phyloP scores from a whole-genome alignment of 2,329 filamentous ascomycete species.

The Neonectria ditissima region DNA sequence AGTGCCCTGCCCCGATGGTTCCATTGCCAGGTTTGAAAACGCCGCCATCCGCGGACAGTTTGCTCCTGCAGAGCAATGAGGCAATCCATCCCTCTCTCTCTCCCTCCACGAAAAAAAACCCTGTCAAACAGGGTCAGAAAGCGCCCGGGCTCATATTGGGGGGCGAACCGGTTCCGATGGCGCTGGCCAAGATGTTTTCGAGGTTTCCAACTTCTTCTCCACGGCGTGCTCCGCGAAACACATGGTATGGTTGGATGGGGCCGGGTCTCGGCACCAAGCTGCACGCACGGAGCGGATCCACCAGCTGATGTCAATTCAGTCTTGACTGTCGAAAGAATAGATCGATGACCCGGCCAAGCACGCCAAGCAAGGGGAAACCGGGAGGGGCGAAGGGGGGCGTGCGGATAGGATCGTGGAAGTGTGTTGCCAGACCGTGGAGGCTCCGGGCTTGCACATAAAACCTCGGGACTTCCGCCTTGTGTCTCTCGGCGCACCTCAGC shows the following conservation, averaged over 20 bases:
- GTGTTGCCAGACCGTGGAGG: conserved; percentile 1
- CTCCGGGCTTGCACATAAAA: conserved; percentile 16
- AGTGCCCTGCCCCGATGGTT: background rate
- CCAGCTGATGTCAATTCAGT: background rate
- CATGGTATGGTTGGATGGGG: background rate
- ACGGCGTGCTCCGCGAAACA: background rate
- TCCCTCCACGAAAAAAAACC: too few relatives aligned
- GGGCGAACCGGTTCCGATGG: background rate
- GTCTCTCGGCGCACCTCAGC: conserved; percentile 3
- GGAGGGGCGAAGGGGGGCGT: conserved; percentile 18
- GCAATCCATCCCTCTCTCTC: background rate
- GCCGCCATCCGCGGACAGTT: background rate
- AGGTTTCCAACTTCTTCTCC: background rate
- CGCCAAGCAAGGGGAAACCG: conserved; percentile 1
- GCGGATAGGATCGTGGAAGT: conserved; percentile 18
- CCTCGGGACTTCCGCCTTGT: background rate
- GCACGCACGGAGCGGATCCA: background rate
- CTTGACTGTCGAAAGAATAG: background rate
- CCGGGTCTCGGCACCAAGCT: conserved; percentile 2
- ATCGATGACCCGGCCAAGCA: conserved; percentile 4
- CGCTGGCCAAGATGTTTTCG: background rate
- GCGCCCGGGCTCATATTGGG: too few relatives aligned
- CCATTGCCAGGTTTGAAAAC: background rate
- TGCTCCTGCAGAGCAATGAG: background rate
- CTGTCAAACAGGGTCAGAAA: background rate